Conservation (phyloP, 2,329 filamentous ascomycete genomes). For the Calonectria pauciramosa region DNA sequence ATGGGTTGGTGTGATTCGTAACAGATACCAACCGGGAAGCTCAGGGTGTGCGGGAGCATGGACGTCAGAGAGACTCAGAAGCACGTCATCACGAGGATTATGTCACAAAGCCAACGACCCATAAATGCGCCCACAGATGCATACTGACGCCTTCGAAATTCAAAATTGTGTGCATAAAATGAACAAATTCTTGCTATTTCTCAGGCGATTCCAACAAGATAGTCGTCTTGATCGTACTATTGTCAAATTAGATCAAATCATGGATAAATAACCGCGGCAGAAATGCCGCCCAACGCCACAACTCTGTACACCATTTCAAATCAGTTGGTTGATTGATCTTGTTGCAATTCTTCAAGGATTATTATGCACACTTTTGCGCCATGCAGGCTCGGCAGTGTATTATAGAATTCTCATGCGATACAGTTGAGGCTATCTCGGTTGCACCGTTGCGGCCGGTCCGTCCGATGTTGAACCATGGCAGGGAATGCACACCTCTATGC, state of each 20-base stretch:
- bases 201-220: slow-evolving; percentile 2
- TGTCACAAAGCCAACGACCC: slow-evolving; percentile 34
- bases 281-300: not conserved
- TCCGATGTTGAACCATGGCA: not conserved
- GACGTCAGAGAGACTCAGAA: slow-evolving; percentile 22
- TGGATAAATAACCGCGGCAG: not conserved
- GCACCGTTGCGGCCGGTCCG: not conserved
- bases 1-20: slow-evolving; percentile 17
- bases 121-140: slow-evolving; percentile 9
- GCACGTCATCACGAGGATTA: slow-evolving; percentile 40
- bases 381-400: not conserved
- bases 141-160: slow-evolving; percentile 31
- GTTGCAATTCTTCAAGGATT: not conserved
- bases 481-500: not conserved
- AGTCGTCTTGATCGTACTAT: slow-evolving; percentile 19
- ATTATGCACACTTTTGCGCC: not conserved
- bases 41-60: slow-evolving; percentile 10
- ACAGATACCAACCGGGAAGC: not conserved
- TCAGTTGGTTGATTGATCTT: not conserved
- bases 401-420: not conserved
- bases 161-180: slow-evolving; percentile 22
- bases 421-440: not conserved
- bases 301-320: not conserved
- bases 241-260: slow-evolving; percentile 7
- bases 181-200: not conserved